These are phyloP conservation scores for Camelina sativa DNA, from an alignment of 345 rosid species.

Conservation along the genomic window DNA sequence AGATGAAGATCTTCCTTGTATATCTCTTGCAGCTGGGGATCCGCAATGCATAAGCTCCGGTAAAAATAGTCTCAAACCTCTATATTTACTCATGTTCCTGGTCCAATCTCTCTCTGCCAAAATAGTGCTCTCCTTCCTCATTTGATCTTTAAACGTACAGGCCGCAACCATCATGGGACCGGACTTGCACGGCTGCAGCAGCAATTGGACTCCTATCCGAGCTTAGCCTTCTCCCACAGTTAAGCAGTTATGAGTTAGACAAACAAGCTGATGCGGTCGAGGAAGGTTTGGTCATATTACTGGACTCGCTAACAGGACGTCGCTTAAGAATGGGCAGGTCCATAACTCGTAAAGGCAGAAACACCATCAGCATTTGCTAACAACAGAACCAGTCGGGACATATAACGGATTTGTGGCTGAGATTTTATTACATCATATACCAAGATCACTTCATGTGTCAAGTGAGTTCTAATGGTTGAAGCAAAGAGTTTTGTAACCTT, in stretches of 20 bases:
- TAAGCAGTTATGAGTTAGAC: slow-evolving; percentile 56
- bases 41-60: slow-evolving; percentile 96
- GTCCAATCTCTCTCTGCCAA: slow-evolving; percentile 19
- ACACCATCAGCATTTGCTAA: slow-evolving; percentile 52
- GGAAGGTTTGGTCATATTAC: slow-evolving; percentile 60
- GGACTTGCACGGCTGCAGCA: slow-evolving; percentile 95
- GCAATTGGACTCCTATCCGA: slow-evolving; percentile 77
- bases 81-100: not conserved
- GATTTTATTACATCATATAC: not conserved
- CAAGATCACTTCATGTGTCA: not conserved
- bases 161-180: slow-evolving; percentile 98
- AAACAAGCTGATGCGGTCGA: slow-evolving; percentile 75
- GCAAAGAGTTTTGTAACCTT: slow-evolving; percentile 21
- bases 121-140: not conserved
- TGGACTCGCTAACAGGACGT: slow-evolving; percentile 72
- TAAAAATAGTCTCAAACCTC: slow-evolving; percentile 38
- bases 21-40: slow-evolving; percentile 79
- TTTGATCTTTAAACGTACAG: slow-evolving; percentile 47
- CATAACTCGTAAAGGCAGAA: slow-evolving; percentile 72
- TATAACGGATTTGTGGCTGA: not conserved
- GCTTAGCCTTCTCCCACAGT: slow-evolving; percentile 66
- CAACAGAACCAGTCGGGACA: not conserved
- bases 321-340: slow-evolving; percentile 97
- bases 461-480: slow-evolving; percentile 13
- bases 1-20: slow-evolving; percentile 72